Evolutionary conservation across 1,284 basidiomycete genomes (phyloP), one percentile per base, ranked within the genome.

Genomic region (Ceratobasidium sp.): DNA sequence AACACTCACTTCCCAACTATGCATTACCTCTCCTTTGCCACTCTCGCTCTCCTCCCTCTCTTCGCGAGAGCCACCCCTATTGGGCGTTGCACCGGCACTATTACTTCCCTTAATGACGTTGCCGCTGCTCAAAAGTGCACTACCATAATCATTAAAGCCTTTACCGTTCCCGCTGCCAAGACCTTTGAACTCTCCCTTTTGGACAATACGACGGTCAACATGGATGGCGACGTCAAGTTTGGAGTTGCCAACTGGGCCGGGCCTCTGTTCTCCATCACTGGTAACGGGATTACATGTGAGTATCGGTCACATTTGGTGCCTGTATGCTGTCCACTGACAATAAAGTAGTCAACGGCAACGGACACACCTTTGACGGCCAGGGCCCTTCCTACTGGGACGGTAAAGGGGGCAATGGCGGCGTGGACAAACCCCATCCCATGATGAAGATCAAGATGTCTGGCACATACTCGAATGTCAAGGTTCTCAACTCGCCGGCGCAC

Each of bases 401-500:
- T 13, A 73, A 73, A 20, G 83, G 83, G 29, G 72, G 75, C 31
- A 77, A 72, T 49, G 77, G 79, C 35, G 80, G 81, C 10, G 69
- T 74, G 0, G 70, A 65, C 4, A 85, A 85, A 68, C 84, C 84
- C 10, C 80, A 81, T 77, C 62, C 81, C 76, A 49, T 78, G 74
- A 77, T 76, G 80, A 78, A 76, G 75, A 85, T 86, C 70, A 81
- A 82, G 73, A 85, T 84, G 2, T 86, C 84, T 32, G 85, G 85
- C 0, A 80, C 79, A 10, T 85, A 80, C 73, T 38, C 78, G 80
- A 75, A 80, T 50, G 76, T 84, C 43, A 76, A 77, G 17, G 79
- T 83, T 10, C 58, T 83, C 52, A 84, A 85, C 73, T 82, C 82
- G 7, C 84, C 84, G 0, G 75, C 76, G 25, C 76, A 76, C 47